A percentile compares a stretch with the other conserved stretches of the same genome.
These are phyloP conservation scores for Fomitopsis schrenkii DNA, from an alignment of 1,284 basidiomycete genomes.

Conservation along the genomic window DNA sequence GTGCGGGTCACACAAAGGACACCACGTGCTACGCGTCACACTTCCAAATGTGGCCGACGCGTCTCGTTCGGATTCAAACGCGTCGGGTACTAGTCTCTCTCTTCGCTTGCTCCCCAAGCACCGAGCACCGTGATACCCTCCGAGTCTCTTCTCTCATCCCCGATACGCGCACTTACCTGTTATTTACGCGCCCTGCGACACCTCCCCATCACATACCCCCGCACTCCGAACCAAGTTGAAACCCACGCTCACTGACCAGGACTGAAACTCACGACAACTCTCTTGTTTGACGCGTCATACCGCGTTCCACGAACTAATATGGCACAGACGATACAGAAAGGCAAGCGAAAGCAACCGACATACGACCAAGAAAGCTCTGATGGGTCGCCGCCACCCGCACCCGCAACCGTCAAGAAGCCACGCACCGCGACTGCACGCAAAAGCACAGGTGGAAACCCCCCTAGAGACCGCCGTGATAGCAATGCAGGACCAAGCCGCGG, in stretches of 20 bases:
- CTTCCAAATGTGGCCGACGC: slow-evolving; percentile 8
- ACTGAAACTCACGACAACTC: neutral
- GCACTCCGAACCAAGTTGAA: neutral
- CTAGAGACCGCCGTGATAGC: slow-evolving; percentile 22
- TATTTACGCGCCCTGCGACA: neutral
- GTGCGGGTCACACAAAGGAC: neutral
- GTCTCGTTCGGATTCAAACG: slow-evolving; percentile 5
- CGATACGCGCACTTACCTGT: neutral
- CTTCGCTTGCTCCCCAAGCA: neutral
- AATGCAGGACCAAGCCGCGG: slow-evolving; percentile 2
- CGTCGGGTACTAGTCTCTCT: neutral
- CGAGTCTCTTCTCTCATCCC: neutral
- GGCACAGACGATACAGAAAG: slow-evolving; percentile 33
- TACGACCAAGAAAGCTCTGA: slow-evolving; percentile 29
- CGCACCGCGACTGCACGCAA: slow-evolving; percentile 63
- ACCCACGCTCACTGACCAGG: slow-evolving; percentile 4
- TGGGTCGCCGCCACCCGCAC: slow-evolving; percentile 39
- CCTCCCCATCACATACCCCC: slow-evolving; percentile 9
- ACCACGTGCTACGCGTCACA: slow-evolving; percentile 1
- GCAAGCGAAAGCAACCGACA: slow-evolving; percentile 23
- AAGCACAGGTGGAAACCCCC: slow-evolving; percentile 61
- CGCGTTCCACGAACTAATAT: slow-evolving; percentile 8
- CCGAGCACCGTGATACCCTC: slow-evolving; percentile 4
- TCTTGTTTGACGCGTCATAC: neutral
- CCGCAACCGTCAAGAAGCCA: slow-evolving; percentile 37